Evolutionary conservation across 2,329 filamentous ascomycete genomes (phyloP), one percentile per base, ranked within the genome.

Genomic region (Fusarium globosum): DNA sequence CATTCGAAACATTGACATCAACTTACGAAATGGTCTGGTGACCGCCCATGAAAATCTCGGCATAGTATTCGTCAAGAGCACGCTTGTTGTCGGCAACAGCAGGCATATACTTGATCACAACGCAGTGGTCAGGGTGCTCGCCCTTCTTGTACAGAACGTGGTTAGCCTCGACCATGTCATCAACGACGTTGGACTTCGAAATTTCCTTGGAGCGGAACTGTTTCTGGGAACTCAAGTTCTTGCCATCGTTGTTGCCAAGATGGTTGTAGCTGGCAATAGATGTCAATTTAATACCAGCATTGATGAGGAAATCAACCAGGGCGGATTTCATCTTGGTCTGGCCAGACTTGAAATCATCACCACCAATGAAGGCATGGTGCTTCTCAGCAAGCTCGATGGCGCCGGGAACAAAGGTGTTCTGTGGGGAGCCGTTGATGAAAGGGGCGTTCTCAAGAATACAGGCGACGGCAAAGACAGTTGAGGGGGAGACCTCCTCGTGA

Each of bases 321-420:
- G 96, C 96, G 69, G 96, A 98, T 88, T 99, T 99, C 96, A 99
- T 99, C 91, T 99, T 99, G 82, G 96, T 99, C 88, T 99, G 96
- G 72, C 96, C 96, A 72, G 96, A 98, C 88, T 99, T 99, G 92
- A 99, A 99, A 86, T 99, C 96, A 80, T 99, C 96, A 75, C 96
- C 96, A 67, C 96, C 96, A 79, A 99, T 95, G 87, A 97, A 99
- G 71, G 95, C 91, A 65, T 90, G 88, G 84, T 97, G 91, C 84
- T 92, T 88, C 87, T 97, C 94, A 28, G 96, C 96, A 66, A 99
- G 91, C 80, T 96, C 88, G 76, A 98, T 92, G 69, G 93, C 94
- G 80, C 96, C 96, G 14, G 96, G 96, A 26, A 99, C 96, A 79
- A 99, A 98, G 48, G 96, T 99, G 89, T 99, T 99, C 85, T 99